A percentile compares a stretch with the other conserved stretches of the same genome.
phyloP scores from a whole-genome alignment of 2,329 filamentous ascomycete genomes.

The Xylaria sp. region DNA sequence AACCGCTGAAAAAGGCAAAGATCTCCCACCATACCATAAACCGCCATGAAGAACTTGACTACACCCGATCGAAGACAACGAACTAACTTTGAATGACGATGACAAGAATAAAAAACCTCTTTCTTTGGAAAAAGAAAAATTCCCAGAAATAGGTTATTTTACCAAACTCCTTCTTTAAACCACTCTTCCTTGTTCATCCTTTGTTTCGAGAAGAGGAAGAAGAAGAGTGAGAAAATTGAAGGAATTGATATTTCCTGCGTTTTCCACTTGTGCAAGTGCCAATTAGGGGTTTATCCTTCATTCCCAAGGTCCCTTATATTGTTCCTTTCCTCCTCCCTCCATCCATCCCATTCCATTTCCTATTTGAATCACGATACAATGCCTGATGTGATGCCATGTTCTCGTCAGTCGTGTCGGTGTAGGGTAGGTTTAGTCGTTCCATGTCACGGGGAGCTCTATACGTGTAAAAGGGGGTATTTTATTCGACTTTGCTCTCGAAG shows the following conservation, averaged over 20 bases:
- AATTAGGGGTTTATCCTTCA: slow-evolving; percentile 4
- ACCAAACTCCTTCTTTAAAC: slow-evolving; percentile 22
- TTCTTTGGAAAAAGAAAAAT: not conserved
- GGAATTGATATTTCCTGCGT: slow-evolving; percentile 2
- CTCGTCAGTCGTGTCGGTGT: slow-evolving; percentile 18
- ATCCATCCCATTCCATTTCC: slow-evolving; percentile 11
- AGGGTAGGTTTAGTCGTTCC: slow-evolving; percentile 11
- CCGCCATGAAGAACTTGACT: slow-evolving; percentile 9
- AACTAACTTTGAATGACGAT: slow-evolving; percentile 6
- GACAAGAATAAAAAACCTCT: slow-evolving; percentile 9
- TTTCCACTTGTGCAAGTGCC: slow-evolving; percentile 22
- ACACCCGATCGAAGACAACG: slow-evolving; percentile 5
- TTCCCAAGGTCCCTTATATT: slow-evolving; percentile 14
- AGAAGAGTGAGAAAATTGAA: not conserved
- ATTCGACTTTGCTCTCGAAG: slow-evolving; percentile 98
- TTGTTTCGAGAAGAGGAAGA: slow-evolving; percentile 13
- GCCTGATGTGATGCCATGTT: slow-evolving; percentile 16
- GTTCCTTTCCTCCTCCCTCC: slow-evolving; percentile 1
- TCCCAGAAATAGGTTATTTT: slow-evolving; percentile 13
- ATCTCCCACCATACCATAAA: not conserved
- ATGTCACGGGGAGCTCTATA: slow-evolving; percentile 7
- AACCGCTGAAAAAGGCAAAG: slow-evolving; percentile 1
- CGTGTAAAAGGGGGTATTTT: slow-evolving; percentile 47
- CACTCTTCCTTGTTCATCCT: slow-evolving; percentile 7
- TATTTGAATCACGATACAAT: slow-evolving; percentile 23